These are phyloP conservation scores for Ophiostoma fasciatum DNA, from an alignment of 2,329 filamentous ascomycete genomes.

Conservation along the genomic window DNA sequence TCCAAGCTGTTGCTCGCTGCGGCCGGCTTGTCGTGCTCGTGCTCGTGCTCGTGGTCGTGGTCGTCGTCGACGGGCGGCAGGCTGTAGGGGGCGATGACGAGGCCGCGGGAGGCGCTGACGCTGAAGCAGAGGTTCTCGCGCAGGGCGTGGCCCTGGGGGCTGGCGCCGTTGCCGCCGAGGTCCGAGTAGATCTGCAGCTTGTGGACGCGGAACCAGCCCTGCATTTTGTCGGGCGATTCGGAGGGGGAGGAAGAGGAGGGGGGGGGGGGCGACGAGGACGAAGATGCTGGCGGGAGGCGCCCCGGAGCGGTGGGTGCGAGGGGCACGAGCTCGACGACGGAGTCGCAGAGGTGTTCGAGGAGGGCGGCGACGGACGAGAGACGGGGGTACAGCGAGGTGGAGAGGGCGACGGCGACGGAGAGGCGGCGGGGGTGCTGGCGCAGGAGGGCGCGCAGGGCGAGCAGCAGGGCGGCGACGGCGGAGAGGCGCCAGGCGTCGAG, in stretches of 20 bases:
- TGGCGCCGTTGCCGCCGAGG: slow-evolving; percentile 68
- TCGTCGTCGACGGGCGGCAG: slow-evolving; percentile 76
- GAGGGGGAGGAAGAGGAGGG: slow-evolving; percentile 17
- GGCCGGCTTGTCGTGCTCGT: no score
- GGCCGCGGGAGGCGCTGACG: slow-evolving; percentile 61
- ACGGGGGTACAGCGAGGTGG: slow-evolving; percentile 66
- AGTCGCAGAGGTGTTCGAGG: slow-evolving; percentile 75
- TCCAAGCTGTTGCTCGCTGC: slow-evolving; percentile 55
- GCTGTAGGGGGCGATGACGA: slow-evolving; percentile 78
- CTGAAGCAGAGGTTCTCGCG: slow-evolving; percentile 85
- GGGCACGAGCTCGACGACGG: slow-evolving; percentile 58
- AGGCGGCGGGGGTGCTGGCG: slow-evolving; percentile 49
- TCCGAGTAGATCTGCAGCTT: slow-evolving; percentile 76
- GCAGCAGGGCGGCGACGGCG: slow-evolving; percentile 66
- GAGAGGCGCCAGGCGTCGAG: slow-evolving; percentile 53
- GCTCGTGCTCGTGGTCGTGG: slow-evolving; percentile 25
- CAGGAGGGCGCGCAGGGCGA: slow-evolving; percentile 60
- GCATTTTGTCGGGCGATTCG: slow-evolving; percentile 51
- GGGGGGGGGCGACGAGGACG: slow-evolving; percentile 33
- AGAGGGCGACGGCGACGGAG: slow-evolving; percentile 62
- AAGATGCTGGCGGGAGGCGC: slow-evolving; percentile 8
- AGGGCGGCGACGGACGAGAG: slow-evolving; percentile 63
- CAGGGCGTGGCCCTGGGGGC: slow-evolving; percentile 47
- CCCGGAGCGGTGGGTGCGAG: slow-evolving; percentile 44
- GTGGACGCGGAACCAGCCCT: slow-evolving; percentile 75